Percentiles rank a stretch among this genome's conserved stretches.
Conservation (phyloP, 257 asterid species). For the Nicotiana obtusifolia region DNA sequence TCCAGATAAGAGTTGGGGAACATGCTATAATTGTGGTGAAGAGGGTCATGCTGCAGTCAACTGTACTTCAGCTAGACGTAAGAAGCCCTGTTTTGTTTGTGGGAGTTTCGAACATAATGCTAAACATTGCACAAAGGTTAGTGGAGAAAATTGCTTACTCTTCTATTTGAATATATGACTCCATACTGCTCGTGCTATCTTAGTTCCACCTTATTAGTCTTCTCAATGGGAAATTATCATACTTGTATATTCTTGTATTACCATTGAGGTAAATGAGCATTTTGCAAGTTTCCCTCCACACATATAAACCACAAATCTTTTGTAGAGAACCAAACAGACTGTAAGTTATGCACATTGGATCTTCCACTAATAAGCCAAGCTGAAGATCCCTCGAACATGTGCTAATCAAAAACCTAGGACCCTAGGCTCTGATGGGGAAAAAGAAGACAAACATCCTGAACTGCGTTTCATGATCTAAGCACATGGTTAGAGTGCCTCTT, state of each 20-base stretch:
- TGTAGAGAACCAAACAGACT: not conserved
- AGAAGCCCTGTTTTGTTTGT: constrained; percentile 93
- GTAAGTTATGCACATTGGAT: not conserved
- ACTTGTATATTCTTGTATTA: not conserved
- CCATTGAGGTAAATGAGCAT: not conserved
- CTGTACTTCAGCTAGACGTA: constrained; percentile 80
- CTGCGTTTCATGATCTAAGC: not conserved
- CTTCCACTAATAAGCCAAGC: not conserved
- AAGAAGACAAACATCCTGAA: not conserved
- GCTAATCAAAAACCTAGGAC: not conserved
- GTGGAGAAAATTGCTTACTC: constrained; percentile 14
- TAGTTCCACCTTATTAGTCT: not conserved
- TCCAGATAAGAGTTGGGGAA: constrained; percentile 81
- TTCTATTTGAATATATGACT: not conserved
- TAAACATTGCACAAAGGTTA: constrained; percentile 71
- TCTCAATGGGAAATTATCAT: not conserved
- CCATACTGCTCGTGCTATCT: not conserved
- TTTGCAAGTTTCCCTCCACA: not conserved
- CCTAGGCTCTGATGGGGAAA: not conserved
- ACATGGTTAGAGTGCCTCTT: not conserved
- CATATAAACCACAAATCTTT: not conserved
- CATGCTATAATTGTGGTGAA: constrained; percentile 98
- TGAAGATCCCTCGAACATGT: not conserved
- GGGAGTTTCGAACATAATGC: constrained; percentile 88
- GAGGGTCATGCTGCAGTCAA: constrained; percentile 74